Evolutionary conservation across 805 yeast species (phyloP).

Genomic region (Scheffersomyces stipitis): DNA sequence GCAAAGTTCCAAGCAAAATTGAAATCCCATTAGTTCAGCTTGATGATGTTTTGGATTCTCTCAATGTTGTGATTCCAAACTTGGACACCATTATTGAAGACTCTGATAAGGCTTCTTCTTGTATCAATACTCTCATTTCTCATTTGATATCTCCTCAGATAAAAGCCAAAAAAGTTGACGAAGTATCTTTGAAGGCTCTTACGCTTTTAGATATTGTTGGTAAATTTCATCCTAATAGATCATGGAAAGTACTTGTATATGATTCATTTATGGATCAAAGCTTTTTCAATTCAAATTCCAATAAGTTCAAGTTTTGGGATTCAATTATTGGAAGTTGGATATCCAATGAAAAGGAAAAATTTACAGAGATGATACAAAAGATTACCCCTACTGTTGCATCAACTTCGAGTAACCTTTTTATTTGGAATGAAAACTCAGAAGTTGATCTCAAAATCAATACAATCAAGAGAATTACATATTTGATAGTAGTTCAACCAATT

Average conservation of each 20-base stretch:
- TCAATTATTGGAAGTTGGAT: slow-evolving; percentile 63
- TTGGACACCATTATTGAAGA: slow-evolving; percentile 51
- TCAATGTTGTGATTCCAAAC: slow-evolving; percentile 29
- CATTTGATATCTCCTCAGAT: slow-evolving; percentile 53
- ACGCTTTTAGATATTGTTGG: slow-evolving; percentile 43
- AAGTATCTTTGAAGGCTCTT: slow-evolving; percentile 42
- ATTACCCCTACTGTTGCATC: slow-evolving; percentile 40
- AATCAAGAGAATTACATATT: slow-evolving; percentile 61
- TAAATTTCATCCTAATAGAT: slow-evolving; percentile 38
- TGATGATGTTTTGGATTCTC: slow-evolving; percentile 45
- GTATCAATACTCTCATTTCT: slow-evolving; percentile 53
- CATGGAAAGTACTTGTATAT: slow-evolving; percentile 63
- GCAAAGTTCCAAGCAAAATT: background rate
- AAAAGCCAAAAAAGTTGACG: slow-evolving; percentile 41
- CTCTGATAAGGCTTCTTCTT: slow-evolving; percentile 55
- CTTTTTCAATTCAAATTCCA: slow-evolving; percentile 45
- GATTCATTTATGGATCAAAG: slow-evolving; percentile 65
- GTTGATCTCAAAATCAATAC: slow-evolving; percentile 50
- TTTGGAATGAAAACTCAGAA: slow-evolving; percentile 69
- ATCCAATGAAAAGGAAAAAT: slow-evolving; percentile 56
- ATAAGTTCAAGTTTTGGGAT: slow-evolving; percentile 48
- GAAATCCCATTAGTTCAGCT: slow-evolving; percentile 18
- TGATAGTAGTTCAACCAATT: slow-evolving; percentile 60
- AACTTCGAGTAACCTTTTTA: slow-evolving; percentile 61
- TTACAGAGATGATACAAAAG: slow-evolving; percentile 46